phyloP scores from a whole-genome alignment of 192 early-diverging fungal genomes.

The Umbelopsis isabellina region DNA sequence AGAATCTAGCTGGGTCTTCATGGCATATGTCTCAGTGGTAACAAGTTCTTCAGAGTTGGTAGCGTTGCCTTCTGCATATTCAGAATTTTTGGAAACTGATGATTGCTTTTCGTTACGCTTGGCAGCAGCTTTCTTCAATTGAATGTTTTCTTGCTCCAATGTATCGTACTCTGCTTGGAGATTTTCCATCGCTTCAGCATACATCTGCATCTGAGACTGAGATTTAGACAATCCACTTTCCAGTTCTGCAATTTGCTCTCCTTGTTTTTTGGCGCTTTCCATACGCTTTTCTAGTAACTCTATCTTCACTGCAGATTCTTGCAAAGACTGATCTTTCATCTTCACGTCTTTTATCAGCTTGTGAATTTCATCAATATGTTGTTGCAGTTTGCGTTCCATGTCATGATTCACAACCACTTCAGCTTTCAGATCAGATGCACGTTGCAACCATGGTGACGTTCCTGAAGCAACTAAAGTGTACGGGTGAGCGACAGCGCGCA shows the following conservation, averaged over 20 bases:
- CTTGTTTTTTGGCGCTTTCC: slow-evolving; percentile 68
- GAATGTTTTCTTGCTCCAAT: slow-evolving; percentile 68
- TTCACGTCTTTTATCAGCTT: slow-evolving; percentile 80
- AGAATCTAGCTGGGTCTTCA: slow-evolving; percentile 58
- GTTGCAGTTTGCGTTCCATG: slow-evolving; percentile 74
- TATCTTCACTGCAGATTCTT: slow-evolving; percentile 75
- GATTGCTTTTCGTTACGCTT: slow-evolving; percentile 28
- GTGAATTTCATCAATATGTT: slow-evolving; percentile 77
- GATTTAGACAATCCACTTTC: slow-evolving; percentile 62
- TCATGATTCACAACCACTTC: slow-evolving; percentile 82
- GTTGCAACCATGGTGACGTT: slow-evolving; percentile 77
- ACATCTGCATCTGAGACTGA: slow-evolving; percentile 65
- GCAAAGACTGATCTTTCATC: slow-evolving; percentile 72
- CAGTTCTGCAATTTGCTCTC: slow-evolving; percentile 61
- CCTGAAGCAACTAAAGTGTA: slow-evolving; percentile 41
- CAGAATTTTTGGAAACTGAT: slow-evolving; percentile 4
- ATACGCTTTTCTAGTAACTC: slow-evolving; percentile 83
- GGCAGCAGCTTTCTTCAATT: slow-evolving; percentile 46
- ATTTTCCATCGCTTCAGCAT: slow-evolving; percentile 70
- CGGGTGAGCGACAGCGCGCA: neutral
- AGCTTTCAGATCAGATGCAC: slow-evolving; percentile 80
- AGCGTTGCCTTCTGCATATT: neutral
- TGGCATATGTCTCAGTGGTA: slow-evolving; percentile 14
- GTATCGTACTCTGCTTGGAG: slow-evolving; percentile 72
- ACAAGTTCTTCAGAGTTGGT: slow-evolving; percentile 2